Percentiles rank a stretch among this genome's conserved stretches.
Evolutionary conservation across 2,329 filamentous ascomycete species (phyloP).

Genomic region (Fragosphaeria purpurea): DNA sequence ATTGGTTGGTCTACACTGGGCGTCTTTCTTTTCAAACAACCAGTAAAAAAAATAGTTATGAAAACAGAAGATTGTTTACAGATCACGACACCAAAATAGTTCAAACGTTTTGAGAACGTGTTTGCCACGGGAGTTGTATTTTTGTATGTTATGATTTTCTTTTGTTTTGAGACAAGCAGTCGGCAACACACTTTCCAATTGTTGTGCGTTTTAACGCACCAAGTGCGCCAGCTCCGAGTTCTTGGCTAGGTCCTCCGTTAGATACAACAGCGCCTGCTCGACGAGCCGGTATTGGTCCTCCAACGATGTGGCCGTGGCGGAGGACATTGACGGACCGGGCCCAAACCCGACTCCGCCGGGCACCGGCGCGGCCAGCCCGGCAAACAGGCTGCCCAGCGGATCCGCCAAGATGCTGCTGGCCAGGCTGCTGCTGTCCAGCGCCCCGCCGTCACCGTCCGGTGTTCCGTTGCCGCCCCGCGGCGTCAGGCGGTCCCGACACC

Average conservation of each 20-base stretch:
- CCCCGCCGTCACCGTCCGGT: neutral
- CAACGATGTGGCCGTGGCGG: slow-evolving; percentile 5
- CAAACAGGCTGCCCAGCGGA: slow-evolving; percentile 11
- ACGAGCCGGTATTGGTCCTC: slow-evolving; percentile 15
- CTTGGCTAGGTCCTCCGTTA: slow-evolving; percentile 13
- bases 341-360: neutral
- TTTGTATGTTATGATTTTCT: too few species aligned
- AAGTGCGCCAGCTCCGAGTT: slow-evolving; percentile 9
- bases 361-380: slow-evolving; percentile 4
- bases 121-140: too few species aligned
- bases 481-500: slow-evolving; percentile 12
- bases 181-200: too few species aligned
- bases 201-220: slow-evolving; percentile 1
- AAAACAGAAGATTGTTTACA: too few species aligned
- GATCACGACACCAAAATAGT: too few species aligned
- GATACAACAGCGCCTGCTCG: slow-evolving; percentile 13
- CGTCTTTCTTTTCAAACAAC: too few species aligned
- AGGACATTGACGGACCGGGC: neutral
- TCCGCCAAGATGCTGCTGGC: slow-evolving; percentile 8
- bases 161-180: too few species aligned
- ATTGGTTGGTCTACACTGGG: too few species aligned
- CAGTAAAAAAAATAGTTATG: too few species aligned
- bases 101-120: too few species aligned
- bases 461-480: slow-evolving; percentile 1
- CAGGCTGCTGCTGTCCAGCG: slow-evolving; percentile 5